Percentiles rank a stretch among this genome's conserved stretches.
phyloP scores from a whole-genome alignment of 148 eudicot species.

The Nepenthes mirabilis region DNA sequence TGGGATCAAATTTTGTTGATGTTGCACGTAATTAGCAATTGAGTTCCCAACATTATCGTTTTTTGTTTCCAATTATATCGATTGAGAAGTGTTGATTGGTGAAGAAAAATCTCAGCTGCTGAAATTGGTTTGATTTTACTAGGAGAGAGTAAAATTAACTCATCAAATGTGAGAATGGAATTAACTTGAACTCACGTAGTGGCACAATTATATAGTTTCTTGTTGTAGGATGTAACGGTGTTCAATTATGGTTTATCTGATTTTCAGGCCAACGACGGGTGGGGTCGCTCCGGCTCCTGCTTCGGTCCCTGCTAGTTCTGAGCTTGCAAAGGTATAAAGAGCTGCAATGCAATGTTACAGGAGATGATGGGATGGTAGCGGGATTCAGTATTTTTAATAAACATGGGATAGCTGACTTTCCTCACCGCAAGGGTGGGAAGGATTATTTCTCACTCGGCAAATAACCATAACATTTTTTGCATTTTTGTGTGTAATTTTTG shows the following conservation, averaged over 20 bases:
- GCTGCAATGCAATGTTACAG: neutral
- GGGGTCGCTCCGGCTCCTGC: constrained; percentile 55
- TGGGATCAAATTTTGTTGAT: too few species aligned
- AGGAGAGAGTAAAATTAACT: too few species aligned
- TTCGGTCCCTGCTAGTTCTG: constrained; percentile 2
- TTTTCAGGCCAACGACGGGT: constrained; percentile 79
- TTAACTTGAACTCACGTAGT: too few species aligned
- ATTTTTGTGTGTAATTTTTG: neutral
- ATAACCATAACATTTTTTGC: neutral
- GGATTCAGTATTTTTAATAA: neutral
- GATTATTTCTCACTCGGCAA: neutral
- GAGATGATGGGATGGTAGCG: neutral
- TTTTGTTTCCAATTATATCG: too few species aligned
- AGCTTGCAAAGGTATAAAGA: neutral
- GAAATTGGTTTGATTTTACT: too few species aligned
- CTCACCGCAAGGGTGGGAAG: constrained; percentile 2
- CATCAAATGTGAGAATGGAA: too few species aligned
- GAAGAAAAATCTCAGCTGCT: too few species aligned
- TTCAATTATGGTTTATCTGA: neutral
- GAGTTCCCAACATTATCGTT: too few species aligned
- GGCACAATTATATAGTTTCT: too few species aligned
- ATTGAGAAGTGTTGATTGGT: too few species aligned
- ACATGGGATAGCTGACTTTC: neutral
- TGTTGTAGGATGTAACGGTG: too few species aligned
- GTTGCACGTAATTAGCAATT: too few species aligned